A percentile compares a stretch with the other conserved stretches of the same genome.
phyloP scores from a whole-genome alignment of 345 rosid species.

The Theobroma cacao region DNA sequence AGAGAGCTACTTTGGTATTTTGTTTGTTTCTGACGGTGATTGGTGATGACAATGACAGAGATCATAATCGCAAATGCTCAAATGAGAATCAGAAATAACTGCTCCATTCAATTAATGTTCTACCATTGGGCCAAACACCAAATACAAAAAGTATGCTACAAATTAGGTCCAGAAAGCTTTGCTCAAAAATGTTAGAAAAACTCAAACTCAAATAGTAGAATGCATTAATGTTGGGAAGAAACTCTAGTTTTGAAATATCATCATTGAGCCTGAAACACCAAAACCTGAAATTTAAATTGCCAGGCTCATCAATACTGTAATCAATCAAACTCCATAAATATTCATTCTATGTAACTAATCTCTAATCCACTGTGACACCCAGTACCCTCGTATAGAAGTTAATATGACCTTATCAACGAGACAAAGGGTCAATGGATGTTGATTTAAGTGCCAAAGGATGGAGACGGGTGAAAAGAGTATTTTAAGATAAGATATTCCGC shows the following conservation, averaged over 20 bases:
- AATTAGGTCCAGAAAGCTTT: not conserved
- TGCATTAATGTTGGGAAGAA: not conserved
- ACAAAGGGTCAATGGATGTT: too few species aligned
- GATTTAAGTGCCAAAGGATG: too few species aligned
- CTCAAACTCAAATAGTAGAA: not conserved
- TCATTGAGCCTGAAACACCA: not conserved
- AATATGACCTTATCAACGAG: too few species aligned
- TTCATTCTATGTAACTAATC: not conserved
- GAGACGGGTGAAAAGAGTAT: too few species aligned
- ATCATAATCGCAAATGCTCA: slow-evolving; percentile 15
- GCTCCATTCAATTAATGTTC: not conserved
- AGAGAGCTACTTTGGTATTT: not conserved
- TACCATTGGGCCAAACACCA: slow-evolving; percentile 21
- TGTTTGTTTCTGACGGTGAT: not conserved
- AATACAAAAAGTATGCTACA: not conserved
- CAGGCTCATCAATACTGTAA: not conserved
- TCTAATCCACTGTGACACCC: too few species aligned
- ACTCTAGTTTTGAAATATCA: not conserved
- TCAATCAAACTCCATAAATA: not conserved
- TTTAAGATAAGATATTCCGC: too few species aligned
- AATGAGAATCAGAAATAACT: slow-evolving; percentile 11
- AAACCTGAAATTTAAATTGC: not conserved
- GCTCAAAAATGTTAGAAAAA: not conserved
- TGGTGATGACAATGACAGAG: not conserved
- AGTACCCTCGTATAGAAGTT: too few species aligned